Evolutionary conservation across 2,329 filamentous ascomycete genomes (phyloP), one percentile per base, ranked within the genome.

Genomic region (Fusarium liriodendri): DNA sequence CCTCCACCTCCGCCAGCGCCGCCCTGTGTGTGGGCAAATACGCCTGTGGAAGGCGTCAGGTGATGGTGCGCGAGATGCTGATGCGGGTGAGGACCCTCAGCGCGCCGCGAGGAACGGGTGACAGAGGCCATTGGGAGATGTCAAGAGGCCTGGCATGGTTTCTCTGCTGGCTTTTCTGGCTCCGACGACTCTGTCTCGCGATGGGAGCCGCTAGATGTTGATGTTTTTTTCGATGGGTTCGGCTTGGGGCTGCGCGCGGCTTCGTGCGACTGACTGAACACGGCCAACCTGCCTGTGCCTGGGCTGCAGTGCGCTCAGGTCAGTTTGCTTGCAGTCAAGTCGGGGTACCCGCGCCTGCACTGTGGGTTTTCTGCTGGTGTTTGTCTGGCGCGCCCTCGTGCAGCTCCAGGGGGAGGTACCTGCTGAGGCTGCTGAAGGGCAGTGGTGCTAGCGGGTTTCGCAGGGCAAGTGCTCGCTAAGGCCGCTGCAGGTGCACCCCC

Each of bases 41-140:
- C 79, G 69, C 72, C 76, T 74, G 77, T 76, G 70, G 78, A 77
- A 77, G 80, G 72, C 64, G 72, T 69, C 72, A 78, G 72, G 66
- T 75, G 77, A 75, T 78, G 77, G 73, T 82, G 80, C 69, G 82
- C 79, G 71, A 81, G 80, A 62, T 70, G 75, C 72, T 76, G 78
- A 74, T 83, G 80, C 75, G 82, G 80, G 71, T 83, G 80, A 78
- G 84, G 83, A 78, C 83, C 85, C 79, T 87, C 86, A 84, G 83
- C 82, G 83, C 86, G 85, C 81, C 85, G 82, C 77, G 82, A 84
- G 79, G 87, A 87, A 82, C 87, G 86, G 79, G 86, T 87, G 82
- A 85, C 80, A 78, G 86, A 87, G 78, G 86, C 86, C 86, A 88
- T 88, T 82, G 84, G 80, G 78, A 79, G 76, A 76, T 70, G 76